These are phyloP conservation scores for Penicillium dipodomyicola DNA, from an alignment of 495 filamentous ascomycete genomes.

Conservation along the genomic window DNA sequence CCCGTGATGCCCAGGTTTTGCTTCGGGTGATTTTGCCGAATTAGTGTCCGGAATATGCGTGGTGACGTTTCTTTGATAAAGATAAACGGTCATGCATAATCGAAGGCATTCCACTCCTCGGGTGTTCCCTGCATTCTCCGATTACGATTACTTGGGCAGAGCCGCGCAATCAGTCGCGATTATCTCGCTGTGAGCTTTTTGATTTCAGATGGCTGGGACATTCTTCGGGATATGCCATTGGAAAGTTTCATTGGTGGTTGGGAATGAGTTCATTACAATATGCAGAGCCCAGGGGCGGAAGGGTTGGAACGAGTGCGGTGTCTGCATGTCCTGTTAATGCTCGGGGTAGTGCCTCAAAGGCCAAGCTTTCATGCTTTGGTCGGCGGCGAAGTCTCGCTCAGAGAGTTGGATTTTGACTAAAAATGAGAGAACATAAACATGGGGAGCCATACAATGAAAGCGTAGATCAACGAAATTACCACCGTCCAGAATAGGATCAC, in stretches of 20 bases:
- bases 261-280: neutral
- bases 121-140: constrained; percentile 14
- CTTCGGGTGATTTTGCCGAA: neutral
- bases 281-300: neutral
- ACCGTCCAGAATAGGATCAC: neutral
- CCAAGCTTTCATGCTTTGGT: neutral
- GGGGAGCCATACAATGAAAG: neutral
- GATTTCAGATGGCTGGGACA: neutral
- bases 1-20: neutral
- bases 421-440: neutral
- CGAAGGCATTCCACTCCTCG: constrained; percentile 8
- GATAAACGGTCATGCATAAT: constrained; percentile 6
- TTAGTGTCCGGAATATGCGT: neutral
- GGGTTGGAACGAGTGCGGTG: neutral
- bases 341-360: neutral
- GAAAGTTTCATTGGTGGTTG: neutral
- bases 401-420: neutral
- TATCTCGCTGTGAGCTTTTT: neutral
- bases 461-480: neutral
- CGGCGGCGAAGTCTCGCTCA: neutral
- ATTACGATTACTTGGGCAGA: constrained; percentile 13
- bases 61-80: neutral
- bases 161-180: constrained; percentile 15
- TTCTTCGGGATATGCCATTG: neutral
- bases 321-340: neutral